Conservation (phyloP, 2,329 filamentous ascomycete species). For the Alternaria viburni region DNA sequence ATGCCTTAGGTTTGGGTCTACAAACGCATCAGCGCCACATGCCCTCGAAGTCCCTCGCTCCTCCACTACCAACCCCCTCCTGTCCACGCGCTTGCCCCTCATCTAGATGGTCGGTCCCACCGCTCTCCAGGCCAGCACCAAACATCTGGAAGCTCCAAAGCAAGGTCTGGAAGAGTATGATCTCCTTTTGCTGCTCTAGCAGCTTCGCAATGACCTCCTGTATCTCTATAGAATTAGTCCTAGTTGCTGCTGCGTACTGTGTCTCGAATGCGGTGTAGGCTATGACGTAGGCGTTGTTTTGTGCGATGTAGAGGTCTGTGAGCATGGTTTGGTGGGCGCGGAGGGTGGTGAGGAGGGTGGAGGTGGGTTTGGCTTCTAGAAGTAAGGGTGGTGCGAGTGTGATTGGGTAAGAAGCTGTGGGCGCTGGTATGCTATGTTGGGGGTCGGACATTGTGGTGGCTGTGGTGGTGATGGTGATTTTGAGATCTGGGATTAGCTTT, state of each 20-base stretch:
- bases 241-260: background rate
- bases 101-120: background rate
- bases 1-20: rapidly evolving
- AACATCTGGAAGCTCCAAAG: background rate
- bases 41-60: background rate
- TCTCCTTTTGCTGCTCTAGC: background rate
- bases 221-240: background rate
- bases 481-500: background rate
- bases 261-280: background rate
- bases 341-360: background rate
- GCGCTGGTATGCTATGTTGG: background rate
- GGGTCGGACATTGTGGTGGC: background rate
- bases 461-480: background rate
- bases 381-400: background rate
- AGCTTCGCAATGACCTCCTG: background rate
- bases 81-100: background rate
- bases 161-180: background rate
- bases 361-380: background rate
- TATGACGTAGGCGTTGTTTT: background rate
- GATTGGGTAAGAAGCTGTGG: background rate
- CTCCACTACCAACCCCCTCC: too few relatives aligned
- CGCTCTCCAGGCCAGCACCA: background rate
- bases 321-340: background rate
- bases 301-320: background rate
- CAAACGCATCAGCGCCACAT: background rate